Evolutionary conservation across 441 rosid genomes (phyloP), one percentile per base, ranked within the genome.

Genomic region (Pelargonium fulgidum): DNA sequence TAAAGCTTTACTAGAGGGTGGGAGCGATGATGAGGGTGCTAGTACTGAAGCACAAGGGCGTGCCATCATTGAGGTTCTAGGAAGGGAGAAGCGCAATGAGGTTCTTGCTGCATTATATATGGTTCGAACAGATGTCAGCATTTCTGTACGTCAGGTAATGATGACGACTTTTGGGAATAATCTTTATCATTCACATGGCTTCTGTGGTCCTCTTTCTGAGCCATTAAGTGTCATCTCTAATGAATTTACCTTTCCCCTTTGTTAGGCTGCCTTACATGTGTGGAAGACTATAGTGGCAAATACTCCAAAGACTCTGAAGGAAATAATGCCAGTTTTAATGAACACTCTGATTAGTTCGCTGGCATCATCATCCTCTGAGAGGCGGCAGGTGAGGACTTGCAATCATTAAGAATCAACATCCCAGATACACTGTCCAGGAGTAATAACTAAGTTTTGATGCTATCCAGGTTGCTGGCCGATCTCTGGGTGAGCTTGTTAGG

Each of bases 41-140:
- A 93, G 99, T 75, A 96, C 99, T 64, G 99, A 96, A 84, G 98
- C 99, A 0, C 99, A 96, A 63, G 99, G 99, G 19, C 97, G 99
- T 54, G 97, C 99, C 56, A 96, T 96, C 78, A 88, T 96, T 82
- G 99, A 93, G 85, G 93, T 96, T 73, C 80, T 96, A 71, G 99
- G 97, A 67, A 93, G 94, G 87, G 94, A 85, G 11, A 93, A 89
- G 82, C 97, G 97, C 16, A 93, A 96, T 81, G 97, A 96, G 82
- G 81, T 96, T 81, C 98, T 91, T 80, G 98, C 99, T 69, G 99
- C 99, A 20, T 72, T 96, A 62, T 93, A 96, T 71, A 96, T 96
- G 99, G 99, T 93, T 76, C 89, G 99, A 73, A 88, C 97, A 71
- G 99, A 96, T 82, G 92, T 96, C 75, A 96, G 96, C 76, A 12